Evolutionary conservation across 2,329 filamentous ascomycete genomes (phyloP).

Genomic region (Penicillium sp.): DNA sequence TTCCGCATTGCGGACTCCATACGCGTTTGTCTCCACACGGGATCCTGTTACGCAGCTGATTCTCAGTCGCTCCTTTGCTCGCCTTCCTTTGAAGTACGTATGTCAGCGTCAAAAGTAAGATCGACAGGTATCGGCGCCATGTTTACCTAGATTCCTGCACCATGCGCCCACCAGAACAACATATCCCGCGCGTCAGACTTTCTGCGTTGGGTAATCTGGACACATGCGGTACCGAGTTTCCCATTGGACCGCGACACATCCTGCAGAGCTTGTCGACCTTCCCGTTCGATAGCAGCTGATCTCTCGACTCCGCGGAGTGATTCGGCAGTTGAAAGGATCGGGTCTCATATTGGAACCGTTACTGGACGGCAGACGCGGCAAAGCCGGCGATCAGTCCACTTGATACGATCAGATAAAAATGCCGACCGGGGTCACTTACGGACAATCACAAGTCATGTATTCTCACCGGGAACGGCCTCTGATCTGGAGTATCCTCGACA

Average conservation of each 20-base stretch:
- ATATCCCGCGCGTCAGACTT: slow-evolving; percentile 3
- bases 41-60: background rate
- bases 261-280: slow-evolving; percentile 51
- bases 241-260: slow-evolving; percentile 53
- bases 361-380: slow-evolving; percentile 24
- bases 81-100: background rate
- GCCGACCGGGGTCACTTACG: slow-evolving; percentile 36
- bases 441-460: too few species aligned
- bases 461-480: slow-evolving; percentile 48
- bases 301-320: slow-evolving; percentile 48
- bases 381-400: slow-evolving; percentile 7
- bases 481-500: slow-evolving; percentile 36
- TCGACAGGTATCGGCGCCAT: background rate
- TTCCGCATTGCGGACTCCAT: background rate
- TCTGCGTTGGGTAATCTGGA: slow-evolving; percentile 45
- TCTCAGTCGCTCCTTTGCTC: background rate
- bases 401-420: background rate
- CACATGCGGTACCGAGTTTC: slow-evolving; percentile 57
- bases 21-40: slow-evolving; percentile 1
- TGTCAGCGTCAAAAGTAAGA: background rate
- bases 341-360: slow-evolving; percentile 59
- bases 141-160: background rate
- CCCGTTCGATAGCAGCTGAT: slow-evolving; percentile 51
- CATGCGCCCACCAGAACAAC: background rate
- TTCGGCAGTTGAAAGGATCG: slow-evolving; percentile 52